Conservation (phyloP, 164 flowering plant species). For the Magnolia officinalis region DNA sequence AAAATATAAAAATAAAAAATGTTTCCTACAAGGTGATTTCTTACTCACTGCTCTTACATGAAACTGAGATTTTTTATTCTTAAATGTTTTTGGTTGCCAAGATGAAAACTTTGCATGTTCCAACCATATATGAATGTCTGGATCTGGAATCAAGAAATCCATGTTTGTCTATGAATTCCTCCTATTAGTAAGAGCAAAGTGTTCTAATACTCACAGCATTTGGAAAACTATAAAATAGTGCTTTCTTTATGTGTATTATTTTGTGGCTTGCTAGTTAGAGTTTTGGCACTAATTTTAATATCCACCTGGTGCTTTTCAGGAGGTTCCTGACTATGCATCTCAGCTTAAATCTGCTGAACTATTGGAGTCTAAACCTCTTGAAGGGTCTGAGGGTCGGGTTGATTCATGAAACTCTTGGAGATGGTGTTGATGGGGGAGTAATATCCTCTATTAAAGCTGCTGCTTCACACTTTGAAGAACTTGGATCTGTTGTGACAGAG, state of each 20-base stretch:
- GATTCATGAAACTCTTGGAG: constrained; percentile 77
- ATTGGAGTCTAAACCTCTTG: constrained; percentile 67
- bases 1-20: too few relatives aligned
- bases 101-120: too few relatives aligned
- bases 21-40: too few relatives aligned
- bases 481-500: constrained; percentile 82
- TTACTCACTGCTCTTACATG: too few relatives aligned
- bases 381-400: constrained; percentile 84
- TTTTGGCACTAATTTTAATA: neutral
- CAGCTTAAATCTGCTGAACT: constrained; percentile 36
- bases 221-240: neutral
- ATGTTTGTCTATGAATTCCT: too few relatives aligned
- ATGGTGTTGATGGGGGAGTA: constrained; percentile 74
- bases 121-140: too few relatives aligned
- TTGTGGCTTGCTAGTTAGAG: neutral
- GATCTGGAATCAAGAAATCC: too few relatives aligned
- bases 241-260: too few relatives aligned
- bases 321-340: constrained; percentile 68
- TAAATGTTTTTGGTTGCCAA: too few relatives aligned
- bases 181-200: too few relatives aligned
- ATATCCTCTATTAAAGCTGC: constrained; percentile 62
- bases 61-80: too few relatives aligned
- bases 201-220: neutral
- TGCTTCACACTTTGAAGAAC: constrained; percentile 71
- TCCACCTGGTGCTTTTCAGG: constrained; percentile 42